A percentile compares a stretch with the other conserved stretches of the same genome.
These are phyloP conservation scores for Hypholoma sublateritium DNA, from an alignment of 768 basidiomycete genomes.

Conservation along the genomic window DNA sequence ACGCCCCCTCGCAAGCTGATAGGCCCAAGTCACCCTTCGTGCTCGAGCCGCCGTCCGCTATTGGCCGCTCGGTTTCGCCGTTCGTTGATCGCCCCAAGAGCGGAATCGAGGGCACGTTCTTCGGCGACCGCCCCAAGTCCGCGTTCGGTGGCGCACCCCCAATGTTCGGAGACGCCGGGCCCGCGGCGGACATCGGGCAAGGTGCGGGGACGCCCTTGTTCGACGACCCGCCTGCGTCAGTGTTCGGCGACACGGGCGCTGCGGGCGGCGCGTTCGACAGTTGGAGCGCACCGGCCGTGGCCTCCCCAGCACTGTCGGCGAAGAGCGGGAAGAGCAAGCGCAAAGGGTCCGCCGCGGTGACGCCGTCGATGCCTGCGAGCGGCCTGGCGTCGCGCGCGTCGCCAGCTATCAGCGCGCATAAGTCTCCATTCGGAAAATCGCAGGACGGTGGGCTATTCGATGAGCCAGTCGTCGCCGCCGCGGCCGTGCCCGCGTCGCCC, in stretches of 20 bases:
- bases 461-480: slow-evolving; percentile 8
- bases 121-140: slow-evolving; percentile 19
- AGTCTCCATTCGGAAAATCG: slow-evolving; percentile 17
- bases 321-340: slow-evolving; percentile 20
- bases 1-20: background rate
- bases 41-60: slow-evolving; percentile 4
- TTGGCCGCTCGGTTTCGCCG: slow-evolving; percentile 20
- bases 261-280: slow-evolving; percentile 6
- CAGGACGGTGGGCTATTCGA: slow-evolving; percentile 9
- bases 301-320: slow-evolving; percentile 11
- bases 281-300: slow-evolving; percentile 21
- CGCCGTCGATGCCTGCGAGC: slow-evolving; percentile 11
- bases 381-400: slow-evolving; percentile 22
- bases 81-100: slow-evolving; percentile 24
- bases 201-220: slow-evolving; percentile 18
- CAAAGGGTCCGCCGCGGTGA: slow-evolving; percentile 19
- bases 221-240: slow-evolving; percentile 20
- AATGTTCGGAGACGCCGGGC: slow-evolving; percentile 23
- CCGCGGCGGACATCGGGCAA: slow-evolving; percentile 17
- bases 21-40: slow-evolving; percentile 20
- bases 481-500: background rate
- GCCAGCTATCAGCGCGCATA: slow-evolving; percentile 15
- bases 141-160: slow-evolving; percentile 21
- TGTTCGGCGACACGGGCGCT: slow-evolving; percentile 15
- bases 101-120: slow-evolving; percentile 18